Base-by-base conservation (phyloP, 2,329 filamentous ascomycete species). In the Pseudogymnoascus sp. region DNA sequence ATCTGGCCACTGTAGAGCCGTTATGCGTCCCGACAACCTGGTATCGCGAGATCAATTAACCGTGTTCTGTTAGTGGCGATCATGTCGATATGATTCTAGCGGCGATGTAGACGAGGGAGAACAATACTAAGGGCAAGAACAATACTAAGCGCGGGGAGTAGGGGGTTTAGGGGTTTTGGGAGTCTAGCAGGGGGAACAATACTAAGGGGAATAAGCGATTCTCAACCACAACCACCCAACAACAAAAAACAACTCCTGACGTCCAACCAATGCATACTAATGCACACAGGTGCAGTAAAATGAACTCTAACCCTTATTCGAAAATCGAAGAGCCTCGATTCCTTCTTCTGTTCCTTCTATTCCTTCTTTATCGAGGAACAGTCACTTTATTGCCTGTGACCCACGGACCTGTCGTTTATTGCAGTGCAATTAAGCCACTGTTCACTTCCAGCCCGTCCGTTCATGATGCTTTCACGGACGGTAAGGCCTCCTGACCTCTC, bases 321-420 rank as follows among this genome's bases (percentile, higher is more conserved):
- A 35, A 19, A 56, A 35, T 9, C n/a, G 29, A 56, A 19, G 29
- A 56, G 50, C 50, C 29, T 56, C 17, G 50, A 56, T 21, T 35
- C 9, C 7, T 56, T 31, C 15, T 19, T 56, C 29, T 35, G 50
- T 56, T 35, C 26, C 29, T 56, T 56, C 50, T 21, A 56, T 35
- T 19, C 50, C 17, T 56, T 56, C 50, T 56, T 56, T 56, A 56
- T 56, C 50, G 50, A 56, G 29, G 29, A 33, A 56, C 50, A 56
- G 29, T 56, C 50, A 56, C 50, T 21, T 33, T 56, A 9, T 33
- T 56, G 50, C 50, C 50, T 35, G 50, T 33, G 29, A 56, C 29
- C 50, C 23, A 33, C n/a, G 17, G 17, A 56, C 50, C 35, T 13
- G 50, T 56, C 50, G 50, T 56, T 56, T 56, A 33, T 56, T 56